Percentiles rank a stretch among this genome's conserved stretches.
Evolutionary conservation across 306 rosid genomes (phyloP).

Genomic region (Carpinus viminea): DNA sequence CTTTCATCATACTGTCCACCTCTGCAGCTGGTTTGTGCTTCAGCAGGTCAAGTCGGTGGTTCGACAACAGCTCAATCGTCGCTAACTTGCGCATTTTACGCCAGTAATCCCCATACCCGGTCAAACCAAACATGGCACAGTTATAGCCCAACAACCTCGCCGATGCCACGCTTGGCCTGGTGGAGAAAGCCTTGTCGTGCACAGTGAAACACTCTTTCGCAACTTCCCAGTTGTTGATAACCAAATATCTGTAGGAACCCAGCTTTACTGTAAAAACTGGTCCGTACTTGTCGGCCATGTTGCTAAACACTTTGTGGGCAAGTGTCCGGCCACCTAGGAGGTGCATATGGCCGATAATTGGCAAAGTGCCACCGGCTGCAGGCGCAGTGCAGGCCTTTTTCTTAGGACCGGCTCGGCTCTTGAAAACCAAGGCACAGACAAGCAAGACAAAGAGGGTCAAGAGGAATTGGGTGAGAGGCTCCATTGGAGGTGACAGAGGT

Average conservation of each 20-base stretch:
- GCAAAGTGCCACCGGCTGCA: constrained; percentile 33
- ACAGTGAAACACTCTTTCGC: constrained; percentile 35
- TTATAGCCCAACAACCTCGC: constrained; percentile 34
- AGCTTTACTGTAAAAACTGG: constrained; percentile 37
- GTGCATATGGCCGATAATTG: constrained; percentile 41
- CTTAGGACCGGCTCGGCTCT: neutral
- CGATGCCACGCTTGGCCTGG: constrained; percentile 28
- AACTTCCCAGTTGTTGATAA: constrained; percentile 32
- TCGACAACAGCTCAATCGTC: constrained; percentile 36
- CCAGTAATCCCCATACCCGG: constrained; percentile 41
- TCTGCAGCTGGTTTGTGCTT: constrained; percentile 31
- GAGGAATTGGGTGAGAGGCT: constrained; percentile 19
- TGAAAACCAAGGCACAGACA: constrained; percentile 14
- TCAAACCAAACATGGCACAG: constrained; percentile 39
- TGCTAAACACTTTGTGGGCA: constrained; percentile 22
- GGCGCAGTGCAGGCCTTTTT: constrained; percentile 20
- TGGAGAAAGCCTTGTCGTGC: constrained; percentile 35
- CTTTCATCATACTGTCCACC: constrained; percentile 30
- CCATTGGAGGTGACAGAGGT: constrained; percentile 17
- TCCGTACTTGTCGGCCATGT: constrained; percentile 42
- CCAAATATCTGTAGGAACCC: constrained; percentile 25
- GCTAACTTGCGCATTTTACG: constrained; percentile 38
- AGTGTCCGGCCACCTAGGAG: constrained; percentile 27
- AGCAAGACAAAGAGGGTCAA: constrained; percentile 16
- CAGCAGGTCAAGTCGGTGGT: constrained; percentile 38